phyloP scores from a whole-genome alignment of 345 rosid species.

The Camelina hispida region DNA sequence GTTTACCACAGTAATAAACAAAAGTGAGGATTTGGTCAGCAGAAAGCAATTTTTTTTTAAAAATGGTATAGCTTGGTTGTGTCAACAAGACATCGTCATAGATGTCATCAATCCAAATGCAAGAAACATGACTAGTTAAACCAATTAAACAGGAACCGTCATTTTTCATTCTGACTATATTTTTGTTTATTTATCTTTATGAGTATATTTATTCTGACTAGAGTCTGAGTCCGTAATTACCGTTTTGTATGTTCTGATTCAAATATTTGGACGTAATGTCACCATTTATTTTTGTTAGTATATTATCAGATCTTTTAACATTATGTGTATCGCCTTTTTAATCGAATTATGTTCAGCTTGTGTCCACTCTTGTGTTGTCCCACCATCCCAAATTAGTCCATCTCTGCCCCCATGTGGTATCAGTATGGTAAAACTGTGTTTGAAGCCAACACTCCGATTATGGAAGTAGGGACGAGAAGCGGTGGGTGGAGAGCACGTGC shows the following conservation, averaged over 20 bases:
- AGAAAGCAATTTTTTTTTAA: neutral
- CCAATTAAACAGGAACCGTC: neutral
- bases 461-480: neutral
- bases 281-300: neutral
- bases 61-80: constrained; percentile 7
- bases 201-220: neutral
- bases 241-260: neutral
- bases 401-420: constrained; percentile 3
- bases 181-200: neutral
- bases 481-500: constrained; percentile 13
- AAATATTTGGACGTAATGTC: neutral
- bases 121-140: neutral
- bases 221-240: neutral
- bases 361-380: neutral
- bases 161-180: neutral
- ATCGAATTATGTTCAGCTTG: neutral
- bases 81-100: neutral
- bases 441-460: neutral
- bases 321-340: neutral
- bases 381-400: neutral
- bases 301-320: neutral
- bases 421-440: too few species aligned
- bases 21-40: neutral
- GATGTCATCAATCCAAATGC: constrained; percentile 10
- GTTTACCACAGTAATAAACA: constrained; percentile 5